Evolutionary conservation across 805 yeast species (phyloP), one percentile per base, ranked within the genome.

Genomic region (Wickerhamomyces mucosus): DNA sequence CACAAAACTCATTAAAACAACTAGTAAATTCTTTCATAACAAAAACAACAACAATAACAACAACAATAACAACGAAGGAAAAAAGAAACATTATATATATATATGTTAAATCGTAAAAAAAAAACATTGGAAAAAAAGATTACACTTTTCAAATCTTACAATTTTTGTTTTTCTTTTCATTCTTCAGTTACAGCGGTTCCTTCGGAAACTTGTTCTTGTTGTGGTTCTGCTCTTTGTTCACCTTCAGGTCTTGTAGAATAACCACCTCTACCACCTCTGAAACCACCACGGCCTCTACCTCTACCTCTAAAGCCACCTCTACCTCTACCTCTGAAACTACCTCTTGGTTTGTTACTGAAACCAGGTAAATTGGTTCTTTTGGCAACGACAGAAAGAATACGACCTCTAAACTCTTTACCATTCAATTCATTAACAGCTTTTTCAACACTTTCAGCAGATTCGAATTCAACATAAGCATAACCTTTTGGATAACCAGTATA

Each of bases 381-480:
- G 28, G 52, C 53, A 26, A 61, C 53, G 3, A 74, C 73, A 26
- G 56, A 56, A 21, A 77, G 56, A 16, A 53, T 61, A 35, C 75
- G 59, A 1, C 65, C 72, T 26, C 64, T 58, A 34, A 77, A 58
- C 21, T 46, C 52, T 7, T 60, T 37, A 7, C 65, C 71, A 35
- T 65, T 56, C 21, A 67, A 42, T 11, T 48, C 51, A 10, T 50
- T 52, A 28, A 76, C 50, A 1, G 85, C 82, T 18, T 51, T 51
- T 6, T 50, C 43, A 6, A 69, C 75, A 12, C 67, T 53, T 6
- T 56, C 65, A 5, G 40, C 37, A 7, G 49, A 43, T 11, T 63
- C 66, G 45, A 74, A 78, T 41, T 79, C 76, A 20, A 78, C 59
- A 41, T 74, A 78, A 2, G 82, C 84, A 46, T 70, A 73, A 3